Conservation (phyloP, 2,329 filamentous ascomycete species). For the Pyricularia grisea region DNA sequence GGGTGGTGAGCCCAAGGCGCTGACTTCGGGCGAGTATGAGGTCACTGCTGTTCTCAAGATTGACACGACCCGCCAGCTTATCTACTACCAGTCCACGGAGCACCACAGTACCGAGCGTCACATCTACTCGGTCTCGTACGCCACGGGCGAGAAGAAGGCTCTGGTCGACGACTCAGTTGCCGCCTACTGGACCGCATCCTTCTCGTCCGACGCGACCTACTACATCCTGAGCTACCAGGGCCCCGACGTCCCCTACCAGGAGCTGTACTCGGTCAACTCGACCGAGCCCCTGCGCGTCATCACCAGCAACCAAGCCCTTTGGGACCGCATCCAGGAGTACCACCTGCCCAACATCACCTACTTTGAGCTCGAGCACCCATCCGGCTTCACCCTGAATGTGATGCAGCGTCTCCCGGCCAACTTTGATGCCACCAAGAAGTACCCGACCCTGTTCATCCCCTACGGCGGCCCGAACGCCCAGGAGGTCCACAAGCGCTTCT, state of each 20-base stretch:
- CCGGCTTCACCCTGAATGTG: constrained; percentile 63
- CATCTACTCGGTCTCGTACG: constrained; percentile 79
- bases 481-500: constrained; percentile 69
- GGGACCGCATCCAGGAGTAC: constrained; percentile 66
- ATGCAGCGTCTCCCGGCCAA: constrained; percentile 84
- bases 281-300: constrained; percentile 53
- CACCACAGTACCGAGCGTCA: constrained; percentile 85
- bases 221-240: constrained; percentile 75
- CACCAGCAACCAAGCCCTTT: constrained; percentile 54
- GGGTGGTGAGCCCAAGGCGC: constrained; percentile 68
- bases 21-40: constrained; percentile 88
- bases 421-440: constrained; percentile 74
- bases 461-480: constrained; percentile 98
- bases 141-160: constrained; percentile 62
- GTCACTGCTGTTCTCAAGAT: constrained; percentile 80
- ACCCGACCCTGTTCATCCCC: constrained; percentile 88
- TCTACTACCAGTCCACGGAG: constrained; percentile 85
- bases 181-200: constrained; percentile 74
- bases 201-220: constrained; percentile 75
- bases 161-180: constrained; percentile 65
- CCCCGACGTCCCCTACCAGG: constrained; percentile 82
- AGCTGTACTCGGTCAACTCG: constrained; percentile 56
- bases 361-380: constrained; percentile 65
- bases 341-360: constrained; percentile 79
- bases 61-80: constrained; percentile 73